Conservation (phyloP, 176 grass and related monocot species). For the maize (Zea mays) region DNA sequence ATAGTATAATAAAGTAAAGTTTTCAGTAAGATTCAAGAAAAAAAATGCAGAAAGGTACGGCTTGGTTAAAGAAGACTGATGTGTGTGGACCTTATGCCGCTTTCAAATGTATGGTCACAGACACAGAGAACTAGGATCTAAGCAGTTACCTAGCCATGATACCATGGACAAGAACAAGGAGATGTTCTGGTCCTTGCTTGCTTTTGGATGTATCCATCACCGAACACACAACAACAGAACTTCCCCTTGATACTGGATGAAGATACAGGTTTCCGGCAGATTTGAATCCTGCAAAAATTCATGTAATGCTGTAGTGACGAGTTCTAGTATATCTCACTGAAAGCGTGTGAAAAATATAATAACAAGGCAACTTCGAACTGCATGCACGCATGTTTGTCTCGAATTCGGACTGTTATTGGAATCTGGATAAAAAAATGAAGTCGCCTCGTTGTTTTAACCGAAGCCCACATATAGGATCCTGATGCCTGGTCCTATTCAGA, state of each 20-base stretch:
- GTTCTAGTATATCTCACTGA: not conserved
- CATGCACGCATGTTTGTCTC: not conserved
- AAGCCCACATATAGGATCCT: not conserved
- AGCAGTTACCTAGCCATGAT: constrained; percentile 71
- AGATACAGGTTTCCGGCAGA: not conserved
- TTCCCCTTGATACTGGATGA: not conserved
- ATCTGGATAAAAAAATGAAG: not conserved
- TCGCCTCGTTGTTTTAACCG: not conserved
- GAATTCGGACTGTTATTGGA: not conserved
- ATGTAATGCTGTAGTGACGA: not conserved
- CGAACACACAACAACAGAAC: not conserved
- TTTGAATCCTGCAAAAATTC: constrained; percentile 21
- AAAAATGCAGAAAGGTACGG: not conserved
- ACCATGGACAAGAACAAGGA: constrained; percentile 86
- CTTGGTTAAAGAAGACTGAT: not conserved
- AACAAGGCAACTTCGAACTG: not conserved
- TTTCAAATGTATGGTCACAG: not conserved
- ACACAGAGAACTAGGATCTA: not conserved
- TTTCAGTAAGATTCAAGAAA: constrained; percentile 14
- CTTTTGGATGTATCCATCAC: constrained; percentile 33
- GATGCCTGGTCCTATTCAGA: not conserved
- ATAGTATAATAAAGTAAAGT: constrained; percentile 10
- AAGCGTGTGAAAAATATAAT: not conserved
- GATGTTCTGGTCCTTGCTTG: constrained; percentile 72
- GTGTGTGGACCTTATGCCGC: not conserved